These are phyloP conservation scores for Polyporus arcularius DNA, from an alignment of 768 basidiomycete species.

Conservation along the genomic window DNA sequence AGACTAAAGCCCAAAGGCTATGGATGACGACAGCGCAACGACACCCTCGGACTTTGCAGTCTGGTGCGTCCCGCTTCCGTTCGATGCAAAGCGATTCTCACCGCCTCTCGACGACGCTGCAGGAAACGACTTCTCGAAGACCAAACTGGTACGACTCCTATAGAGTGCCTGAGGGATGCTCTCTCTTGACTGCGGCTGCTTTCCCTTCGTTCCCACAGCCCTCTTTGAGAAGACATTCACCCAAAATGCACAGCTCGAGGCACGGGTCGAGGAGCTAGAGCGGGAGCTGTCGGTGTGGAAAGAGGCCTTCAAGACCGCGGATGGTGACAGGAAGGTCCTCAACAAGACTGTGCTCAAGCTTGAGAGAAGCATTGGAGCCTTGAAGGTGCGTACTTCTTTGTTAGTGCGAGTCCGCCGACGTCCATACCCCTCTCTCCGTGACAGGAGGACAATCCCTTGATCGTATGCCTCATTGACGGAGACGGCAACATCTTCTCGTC, in stretches of 20 bases:
- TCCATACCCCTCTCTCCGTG: background rate
- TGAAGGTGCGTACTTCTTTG: conserved; percentile 28
- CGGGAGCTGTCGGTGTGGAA: conserved; percentile 44
- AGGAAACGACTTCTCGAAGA: conserved; percentile 37
- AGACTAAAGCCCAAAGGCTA: conserved; percentile 2
- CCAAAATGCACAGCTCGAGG: conserved; percentile 33
- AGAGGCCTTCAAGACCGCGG: conserved; percentile 35
- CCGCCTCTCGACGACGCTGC: background rate
- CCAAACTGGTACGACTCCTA: conserved; percentile 31
- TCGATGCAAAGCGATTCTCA: background rate
- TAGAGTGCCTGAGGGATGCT: background rate
- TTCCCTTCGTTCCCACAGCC: conserved; percentile 17
- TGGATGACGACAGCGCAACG: conserved; percentile 21
- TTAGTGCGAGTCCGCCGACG: background rate
- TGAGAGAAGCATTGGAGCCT: conserved; percentile 34
- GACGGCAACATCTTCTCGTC: conserved; percentile 42
- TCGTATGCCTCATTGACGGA: conserved; percentile 41
- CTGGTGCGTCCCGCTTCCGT: conserved; percentile 16
- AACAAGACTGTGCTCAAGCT: conserved; percentile 31
- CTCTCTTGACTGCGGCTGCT: background rate
- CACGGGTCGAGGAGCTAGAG: conserved; percentile 38
- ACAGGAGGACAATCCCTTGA: conserved; percentile 43
- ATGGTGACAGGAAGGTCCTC: conserved; percentile 34
- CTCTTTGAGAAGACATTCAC: conserved; percentile 35
- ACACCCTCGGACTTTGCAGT: conserved; percentile 15